Percentiles rank a stretch among this genome's conserved stretches.
Conservation (phyloP, 768 basidiomycete species). For the Favolaschia claudopus region DNA sequence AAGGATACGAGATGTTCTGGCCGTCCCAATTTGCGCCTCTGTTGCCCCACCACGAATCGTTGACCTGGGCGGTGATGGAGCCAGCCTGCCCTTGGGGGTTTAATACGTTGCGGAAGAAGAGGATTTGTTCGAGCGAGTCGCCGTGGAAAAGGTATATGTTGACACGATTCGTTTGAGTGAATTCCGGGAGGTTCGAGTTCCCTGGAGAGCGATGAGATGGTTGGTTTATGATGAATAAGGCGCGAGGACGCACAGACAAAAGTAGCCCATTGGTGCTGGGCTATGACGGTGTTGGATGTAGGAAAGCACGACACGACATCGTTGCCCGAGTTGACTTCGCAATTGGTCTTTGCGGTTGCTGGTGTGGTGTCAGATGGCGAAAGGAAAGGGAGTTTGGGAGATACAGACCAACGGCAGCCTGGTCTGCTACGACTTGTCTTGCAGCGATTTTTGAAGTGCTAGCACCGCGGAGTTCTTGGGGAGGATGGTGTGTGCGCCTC, state of each 20-base stretch:
- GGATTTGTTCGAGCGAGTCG: conserved; percentile 63
- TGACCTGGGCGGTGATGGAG: conserved; percentile 57
- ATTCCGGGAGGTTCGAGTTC: conserved; percentile 76
- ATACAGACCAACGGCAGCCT: conserved; percentile 40
- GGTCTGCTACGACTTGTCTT: conserved; percentile 50
- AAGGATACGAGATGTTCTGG: conserved; percentile 67
- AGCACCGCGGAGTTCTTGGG: conserved; percentile 32
- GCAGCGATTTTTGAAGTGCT: conserved; percentile 32
- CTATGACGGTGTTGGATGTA: conserved; percentile 54
- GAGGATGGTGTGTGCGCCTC: conserved; percentile 14
- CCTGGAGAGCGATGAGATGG: conserved; percentile 50
- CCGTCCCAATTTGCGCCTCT: conserved; percentile 58
- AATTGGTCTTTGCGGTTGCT: conserved; percentile 55
- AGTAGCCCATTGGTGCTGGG: conserved; percentile 78
- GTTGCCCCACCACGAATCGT: conserved; percentile 79
- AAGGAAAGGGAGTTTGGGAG: conserved; percentile 3
- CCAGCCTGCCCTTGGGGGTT: conserved; percentile 67
- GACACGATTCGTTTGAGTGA: conserved; percentile 68
- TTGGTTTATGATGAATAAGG: conserved; percentile 18
- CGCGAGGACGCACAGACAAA: conserved; percentile 78
- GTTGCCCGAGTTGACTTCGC: conserved; percentile 70
- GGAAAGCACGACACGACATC: conserved; percentile 83
- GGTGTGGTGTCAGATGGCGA: conserved; percentile 11
- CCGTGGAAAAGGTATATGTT: conserved; percentile 82
- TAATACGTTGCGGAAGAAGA: conserved; percentile 46